Conservation (phyloP, 495 filamentous ascomycete genomes). For the Aspergillus sparsus region DNA sequence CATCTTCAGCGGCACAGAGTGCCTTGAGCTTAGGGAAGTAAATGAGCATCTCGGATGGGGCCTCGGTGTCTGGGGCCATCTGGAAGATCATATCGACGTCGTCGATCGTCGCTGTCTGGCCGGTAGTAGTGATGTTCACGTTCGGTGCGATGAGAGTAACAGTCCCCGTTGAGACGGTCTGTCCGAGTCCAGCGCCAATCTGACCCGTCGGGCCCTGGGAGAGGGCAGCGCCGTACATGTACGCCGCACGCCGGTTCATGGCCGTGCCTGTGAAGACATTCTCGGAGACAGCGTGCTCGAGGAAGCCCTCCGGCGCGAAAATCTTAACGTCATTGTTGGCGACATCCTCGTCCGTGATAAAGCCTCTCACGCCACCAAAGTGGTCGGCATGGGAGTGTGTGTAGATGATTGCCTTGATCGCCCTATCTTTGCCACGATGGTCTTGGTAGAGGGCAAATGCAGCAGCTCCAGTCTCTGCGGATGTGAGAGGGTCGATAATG, state of each 20-base stretch:
- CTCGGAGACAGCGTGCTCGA: conserved; percentile 26
- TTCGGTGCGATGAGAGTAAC: conserved; percentile 26
- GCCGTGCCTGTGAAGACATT: conserved; percentile 27
- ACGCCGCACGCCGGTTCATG: conserved; percentile 28
- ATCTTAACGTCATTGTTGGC: conserved; percentile 21
- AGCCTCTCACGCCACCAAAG: conserved; percentile 26
- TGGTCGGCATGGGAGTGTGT: conserved; percentile 34
- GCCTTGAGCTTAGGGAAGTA: conserved; percentile 27
- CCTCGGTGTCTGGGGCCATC: conserved; percentile 29
- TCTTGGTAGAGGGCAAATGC: conserved; percentile 26
- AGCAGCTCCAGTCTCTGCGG: conserved; percentile 20
- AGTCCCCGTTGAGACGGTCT: conserved; percentile 19
- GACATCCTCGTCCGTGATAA: conserved; percentile 17
- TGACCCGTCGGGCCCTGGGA: conserved; percentile 20
- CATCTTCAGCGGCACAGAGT: conserved; percentile 28
- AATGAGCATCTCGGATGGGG: conserved; percentile 30
- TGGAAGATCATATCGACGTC: conserved; percentile 30
- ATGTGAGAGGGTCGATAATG: conserved; percentile 30
- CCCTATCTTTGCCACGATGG: conserved; percentile 18
- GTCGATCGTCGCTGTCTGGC: conserved; percentile 21
- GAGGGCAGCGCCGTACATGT: conserved; percentile 28
- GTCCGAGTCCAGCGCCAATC: conserved; percentile 27
- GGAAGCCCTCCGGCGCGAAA: conserved; percentile 31
- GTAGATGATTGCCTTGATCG: conserved; percentile 29
- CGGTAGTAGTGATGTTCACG: conserved; percentile 20